phyloP scores from a whole-genome alignment of 345 rosid species.

The Populus deltoides region DNA sequence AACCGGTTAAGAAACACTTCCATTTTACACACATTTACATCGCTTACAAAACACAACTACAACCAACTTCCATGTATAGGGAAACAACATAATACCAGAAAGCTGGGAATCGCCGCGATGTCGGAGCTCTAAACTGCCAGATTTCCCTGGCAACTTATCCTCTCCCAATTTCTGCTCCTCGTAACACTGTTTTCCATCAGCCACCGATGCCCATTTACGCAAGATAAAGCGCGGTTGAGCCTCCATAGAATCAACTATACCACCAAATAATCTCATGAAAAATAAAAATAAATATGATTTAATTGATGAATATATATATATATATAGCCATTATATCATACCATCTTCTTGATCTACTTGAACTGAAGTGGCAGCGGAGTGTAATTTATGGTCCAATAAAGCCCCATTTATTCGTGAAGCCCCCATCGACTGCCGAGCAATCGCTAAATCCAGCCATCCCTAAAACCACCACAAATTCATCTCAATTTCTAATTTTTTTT shows the following conservation, averaged over 20 bases:
- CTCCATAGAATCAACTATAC: conserved; percentile 41
- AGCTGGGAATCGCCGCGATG: conserved; percentile 35
- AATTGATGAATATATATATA: not conserved
- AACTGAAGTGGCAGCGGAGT: conserved; percentile 69
- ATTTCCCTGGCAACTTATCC: conserved; percentile 27
- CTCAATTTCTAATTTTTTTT: no score
- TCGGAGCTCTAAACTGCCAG: conserved; percentile 43
- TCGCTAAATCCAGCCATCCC: conserved; percentile 94
- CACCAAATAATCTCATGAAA: not conserved
- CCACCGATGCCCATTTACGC: conserved; percentile 67
- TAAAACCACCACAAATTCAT: conserved; percentile 15
- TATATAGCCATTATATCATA: conserved; percentile 1
- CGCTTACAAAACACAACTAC: not conserved
- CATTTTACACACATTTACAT: not conserved
- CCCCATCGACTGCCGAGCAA: conserved; percentile 95
- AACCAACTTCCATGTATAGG: not conserved
- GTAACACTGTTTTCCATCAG: conserved; percentile 22
- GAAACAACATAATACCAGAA: conserved; percentile 46
- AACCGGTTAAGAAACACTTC: not conserved
- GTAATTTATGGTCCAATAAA: conserved; percentile 69
- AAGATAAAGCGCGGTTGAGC: conserved; percentile 51
- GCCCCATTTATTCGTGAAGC: conserved; percentile 66
- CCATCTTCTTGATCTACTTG: conserved; percentile 44
- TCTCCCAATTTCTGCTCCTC: conserved; percentile 29
- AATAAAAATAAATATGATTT: not conserved